Base-by-base conservation (phyloP, 441 rosid species). In the Populus hybrid region DNA sequence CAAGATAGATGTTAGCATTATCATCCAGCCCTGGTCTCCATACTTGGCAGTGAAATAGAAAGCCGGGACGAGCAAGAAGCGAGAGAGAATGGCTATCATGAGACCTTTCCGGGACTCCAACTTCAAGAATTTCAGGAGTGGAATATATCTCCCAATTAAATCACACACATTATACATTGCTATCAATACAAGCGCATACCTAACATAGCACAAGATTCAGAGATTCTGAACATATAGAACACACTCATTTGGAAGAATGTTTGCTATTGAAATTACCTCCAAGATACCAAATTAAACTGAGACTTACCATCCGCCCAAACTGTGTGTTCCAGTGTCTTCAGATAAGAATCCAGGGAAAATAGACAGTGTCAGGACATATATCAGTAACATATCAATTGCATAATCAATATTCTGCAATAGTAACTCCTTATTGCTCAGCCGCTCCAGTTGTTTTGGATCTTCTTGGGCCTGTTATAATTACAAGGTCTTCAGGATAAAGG, bases 11-110 rank as follows among this genome's bases (percentile, higher is more conserved):
- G 94, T 90, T 9, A 91, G 79, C 85, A 87, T 40, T 69, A 91
- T 89, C 97, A 90, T 93, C 94, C 90, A 93, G 50, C 94, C 97
- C 71, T 90, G 95, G 61, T 86, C 89, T 20, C 89, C 97, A 10
- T 85, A 87, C 71, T 86, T 90, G 35, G 92, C 90, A 0, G 91
- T 89, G 86, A 90, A 88, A 75, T 91, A 93, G 83, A 93, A 91
- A 3, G 90, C 90, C 0, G 94, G 94, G 57, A 91, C 24, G 3
- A 91, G 81, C 20, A 85, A 38, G 36, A 85, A 84, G 11, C 94
- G 92, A 32, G 87, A 77, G 11, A 93, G 71, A 68, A 81, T 75
- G 9, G 75, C 88, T 1, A 0, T 64, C 75, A 63, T 85, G 16
- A 89, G 86, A 72, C 85, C 85, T 79, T 78, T 90, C 50, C 90